Evolutionary conservation across 306 rosid genomes (phyloP).

Genomic region (Urtica urens): DNA sequence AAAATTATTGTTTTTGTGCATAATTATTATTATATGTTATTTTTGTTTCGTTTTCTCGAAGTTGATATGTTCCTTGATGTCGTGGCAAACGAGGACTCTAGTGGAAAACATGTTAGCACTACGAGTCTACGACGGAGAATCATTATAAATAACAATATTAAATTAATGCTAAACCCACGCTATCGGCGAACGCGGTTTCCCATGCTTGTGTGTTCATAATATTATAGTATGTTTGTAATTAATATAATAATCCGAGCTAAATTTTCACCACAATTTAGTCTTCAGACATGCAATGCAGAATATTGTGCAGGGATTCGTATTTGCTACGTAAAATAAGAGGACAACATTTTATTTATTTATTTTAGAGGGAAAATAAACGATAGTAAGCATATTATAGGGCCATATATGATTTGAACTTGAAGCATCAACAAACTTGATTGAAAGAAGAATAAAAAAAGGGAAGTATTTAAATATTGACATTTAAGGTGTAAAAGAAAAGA

Average conservation of each 20-base stretch:
- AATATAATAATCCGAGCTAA: neutral
- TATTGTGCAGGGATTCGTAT: neutral
- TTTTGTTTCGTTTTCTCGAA: no score
- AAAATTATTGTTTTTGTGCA: no score
- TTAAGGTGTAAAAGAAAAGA: conserved; percentile 17
- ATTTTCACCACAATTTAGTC: neutral
- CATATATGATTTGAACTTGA: conserved; percentile 1
- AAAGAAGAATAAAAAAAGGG: conserved; percentile 6
- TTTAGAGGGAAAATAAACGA: neutral
- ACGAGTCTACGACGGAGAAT: conserved; percentile 8
- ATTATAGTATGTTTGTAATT: neutral
- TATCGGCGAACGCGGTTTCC: conserved; percentile 16
- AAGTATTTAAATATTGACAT: conserved; percentile 3
- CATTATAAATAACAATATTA: neutral
- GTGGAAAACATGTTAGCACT: conserved; percentile 16
- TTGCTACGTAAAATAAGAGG: no score
- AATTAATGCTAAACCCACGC: no score
- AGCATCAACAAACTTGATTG: conserved; percentile 8
- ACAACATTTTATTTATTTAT: neutral
- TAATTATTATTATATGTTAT: no score
- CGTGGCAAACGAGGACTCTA: conserved; percentile 5
- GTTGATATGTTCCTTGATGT: neutral
- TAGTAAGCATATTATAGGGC: neutral
- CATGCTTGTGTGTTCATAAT: no score
- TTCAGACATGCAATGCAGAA: no score